These are phyloP conservation scores for Trametes sp. DNA, from an alignment of 1,284 basidiomycete species.

Conservation along the genomic window DNA sequence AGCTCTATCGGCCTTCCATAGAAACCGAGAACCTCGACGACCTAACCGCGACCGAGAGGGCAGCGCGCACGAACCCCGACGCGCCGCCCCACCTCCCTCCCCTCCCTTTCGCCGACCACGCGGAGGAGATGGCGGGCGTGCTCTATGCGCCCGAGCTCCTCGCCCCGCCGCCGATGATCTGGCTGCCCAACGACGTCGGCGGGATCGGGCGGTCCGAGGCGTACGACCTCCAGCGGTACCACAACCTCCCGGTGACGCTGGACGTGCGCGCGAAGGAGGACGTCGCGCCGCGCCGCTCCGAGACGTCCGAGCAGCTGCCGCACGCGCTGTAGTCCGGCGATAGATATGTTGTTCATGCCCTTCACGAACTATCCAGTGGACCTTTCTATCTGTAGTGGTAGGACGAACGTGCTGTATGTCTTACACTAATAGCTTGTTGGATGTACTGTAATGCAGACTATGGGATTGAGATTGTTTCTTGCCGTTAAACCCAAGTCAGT, in stretches of 20 bases:
- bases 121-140: slow-evolving; percentile 77
- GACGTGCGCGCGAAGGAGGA: slow-evolving; percentile 70
- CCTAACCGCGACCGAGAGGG: slow-evolving; percentile 76
- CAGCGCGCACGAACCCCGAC: slow-evolving; percentile 78
- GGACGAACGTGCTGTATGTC: slow-evolving; percentile 17
- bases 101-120: slow-evolving; percentile 73
- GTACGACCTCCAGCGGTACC: slow-evolving; percentile 73
- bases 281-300: slow-evolving; percentile 13
- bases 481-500: not conserved
- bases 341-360: not conserved
- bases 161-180: slow-evolving; percentile 78
- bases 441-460: not conserved
- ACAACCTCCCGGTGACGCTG: slow-evolving; percentile 67
- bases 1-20: slow-evolving; percentile 35
- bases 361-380: slow-evolving; percentile 6
- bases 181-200: slow-evolving; percentile 78
- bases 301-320: slow-evolving; percentile 19
- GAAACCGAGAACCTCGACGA: slow-evolving; percentile 82
- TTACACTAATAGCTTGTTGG: not conserved
- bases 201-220: slow-evolving; percentile 78
- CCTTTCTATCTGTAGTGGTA: slow-evolving; percentile 2
- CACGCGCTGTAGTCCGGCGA: slow-evolving; percentile 2
- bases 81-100: slow-evolving; percentile 78
- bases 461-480: not conserved
- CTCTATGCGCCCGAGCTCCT: slow-evolving; percentile 84